A percentile compares a stretch with the other conserved stretches of the same genome.
phyloP scores from a whole-genome alignment of 257 asterid genomes.

The Solanum chmielewskii region DNA sequence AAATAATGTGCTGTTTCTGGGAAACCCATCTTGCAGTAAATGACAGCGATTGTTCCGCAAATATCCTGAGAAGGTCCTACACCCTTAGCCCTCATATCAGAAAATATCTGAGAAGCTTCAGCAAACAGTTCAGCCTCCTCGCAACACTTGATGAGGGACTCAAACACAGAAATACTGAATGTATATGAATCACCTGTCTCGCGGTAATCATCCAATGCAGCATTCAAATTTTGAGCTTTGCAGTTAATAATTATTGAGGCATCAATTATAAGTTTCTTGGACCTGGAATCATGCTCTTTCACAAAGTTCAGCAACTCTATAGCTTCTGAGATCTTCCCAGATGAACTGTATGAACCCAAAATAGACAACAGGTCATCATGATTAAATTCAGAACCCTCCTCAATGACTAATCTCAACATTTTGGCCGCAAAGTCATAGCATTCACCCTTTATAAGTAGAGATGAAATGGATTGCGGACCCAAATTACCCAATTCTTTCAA shows the following conservation, averaged over 20 bases:
- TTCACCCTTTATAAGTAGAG: conserved; percentile 64
- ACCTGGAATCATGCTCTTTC: conserved; percentile 49
- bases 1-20: conserved; percentile 83
- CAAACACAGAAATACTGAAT: conserved; percentile 50
- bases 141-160: conserved; percentile 56
- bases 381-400: conserved; percentile 42
- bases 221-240: conserved; percentile 58
- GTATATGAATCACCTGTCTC: conserved; percentile 16
- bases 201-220: conserved; percentile 73
- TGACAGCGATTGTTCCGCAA: conserved; percentile 34
- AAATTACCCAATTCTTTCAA: conserved; percentile 50
- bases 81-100: conserved; percentile 71
- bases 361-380: conserved; percentile 46
- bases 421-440: conserved; percentile 70
- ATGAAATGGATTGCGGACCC: conserved; percentile 51
- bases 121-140: conserved; percentile 37
- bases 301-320: conserved; percentile 53
- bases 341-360: conserved; percentile 74
- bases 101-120: conserved; percentile 85
- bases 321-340: conserved; percentile 69
- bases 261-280: conserved; percentile 43
- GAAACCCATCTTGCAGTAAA: conserved; percentile 60
- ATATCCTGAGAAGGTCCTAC: conserved; percentile 56
- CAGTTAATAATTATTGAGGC: conserved; percentile 74
- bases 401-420: conserved; percentile 50